Evolutionary conservation across 768 basidiomycete genomes (phyloP), one percentile per base, ranked within the genome.

Genomic region (Mycena sanguinolenta): DNA sequence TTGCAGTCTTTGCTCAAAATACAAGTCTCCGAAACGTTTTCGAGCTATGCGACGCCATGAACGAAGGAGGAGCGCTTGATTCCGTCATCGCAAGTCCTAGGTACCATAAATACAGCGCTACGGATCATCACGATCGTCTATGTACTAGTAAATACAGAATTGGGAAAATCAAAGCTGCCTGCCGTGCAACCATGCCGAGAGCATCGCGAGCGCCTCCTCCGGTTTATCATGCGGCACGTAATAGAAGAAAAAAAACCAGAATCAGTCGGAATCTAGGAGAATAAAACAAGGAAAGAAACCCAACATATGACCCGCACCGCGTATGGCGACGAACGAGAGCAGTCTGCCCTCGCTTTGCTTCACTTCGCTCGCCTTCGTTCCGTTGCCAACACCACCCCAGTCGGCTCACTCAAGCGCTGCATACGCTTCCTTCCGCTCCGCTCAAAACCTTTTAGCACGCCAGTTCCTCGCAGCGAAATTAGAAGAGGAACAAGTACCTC

Each of bases 171-270:
- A 71, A 2, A 89, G 75, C 13, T 75, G 79, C 65, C 81, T 67
- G 50, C 80, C 78, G 28, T 82, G 83, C 34, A 94, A 78, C 92
- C 92, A 94, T 38, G 87, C 82, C 30, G 87, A 87, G 34, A 94
- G 82, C 88, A 94, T 89, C 53, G 84, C 82, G 53, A 89, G 79
- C 13, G 89, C 83, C 76, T 92, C 90, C 69, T 82, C 85, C 4
- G 92, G 92, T 75, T 90, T 91, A 76, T 91, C 91, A 83, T 88
- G 85, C 34, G 91, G 90, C 69, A 91, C 90, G 84, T 91, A 77
- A 73, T 77, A n/a, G 53, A 65, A 77, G 23, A 52, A 65, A n/a
- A n/a, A n/a, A n/a, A n/a, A n/a, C n/a, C n/a, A n/a, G 65, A 52
- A 30, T 75, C 66, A 72, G 73, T 78, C 59, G 75, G 70, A 34